Evolutionary conservation across 306 rosid species (phyloP).

Genomic region (Sphenostylis stenocarpa): DNA sequence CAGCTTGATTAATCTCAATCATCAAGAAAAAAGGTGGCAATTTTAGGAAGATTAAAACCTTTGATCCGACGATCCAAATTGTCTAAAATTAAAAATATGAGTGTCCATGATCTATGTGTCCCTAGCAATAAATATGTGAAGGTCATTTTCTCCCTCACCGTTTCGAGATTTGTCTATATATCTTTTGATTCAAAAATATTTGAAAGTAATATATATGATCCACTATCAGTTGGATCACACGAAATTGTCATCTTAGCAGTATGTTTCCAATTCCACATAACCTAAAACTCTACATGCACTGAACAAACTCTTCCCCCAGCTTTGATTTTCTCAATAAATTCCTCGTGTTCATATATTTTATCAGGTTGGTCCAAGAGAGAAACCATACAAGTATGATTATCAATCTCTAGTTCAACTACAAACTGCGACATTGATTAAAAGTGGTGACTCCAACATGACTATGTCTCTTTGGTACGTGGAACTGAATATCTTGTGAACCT

Average conservation of each 20-base stretch:
- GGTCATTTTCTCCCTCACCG: constrained; percentile 72
- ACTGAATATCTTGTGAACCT: constrained; percentile 58
- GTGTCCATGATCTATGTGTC: constrained; percentile 48
- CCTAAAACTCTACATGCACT: constrained; percentile 77
- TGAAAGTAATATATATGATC: constrained; percentile 78
- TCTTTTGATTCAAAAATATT: constrained; percentile 87
- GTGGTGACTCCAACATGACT: constrained; percentile 79
- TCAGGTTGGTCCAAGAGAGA: constrained; percentile 80
- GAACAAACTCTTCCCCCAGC: constrained; percentile 88
- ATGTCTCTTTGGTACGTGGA: constrained; percentile 53
- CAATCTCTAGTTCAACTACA: constrained; percentile 70
- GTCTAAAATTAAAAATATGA: constrained; percentile 50
- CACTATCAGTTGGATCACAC: constrained; percentile 72
- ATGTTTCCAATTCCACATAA: constrained; percentile 67
- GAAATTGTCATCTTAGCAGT: constrained; percentile 87
- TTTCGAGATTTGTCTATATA: constrained; percentile 74
- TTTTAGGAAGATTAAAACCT: constrained; percentile 49
- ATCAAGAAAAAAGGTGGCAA: constrained; percentile 10
- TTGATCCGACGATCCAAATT: constrained; percentile 54
- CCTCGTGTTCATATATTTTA: constrained; percentile 60
- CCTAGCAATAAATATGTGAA: constrained; percentile 49
- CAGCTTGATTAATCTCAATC: constrained; percentile 34
- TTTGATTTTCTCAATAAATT: constrained; percentile 65
- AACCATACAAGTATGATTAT: constrained; percentile 86
- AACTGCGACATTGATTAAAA: constrained; percentile 63